Base-by-base conservation (phyloP, 139 green algal species). In the Desmodesmus armatus region DNA sequence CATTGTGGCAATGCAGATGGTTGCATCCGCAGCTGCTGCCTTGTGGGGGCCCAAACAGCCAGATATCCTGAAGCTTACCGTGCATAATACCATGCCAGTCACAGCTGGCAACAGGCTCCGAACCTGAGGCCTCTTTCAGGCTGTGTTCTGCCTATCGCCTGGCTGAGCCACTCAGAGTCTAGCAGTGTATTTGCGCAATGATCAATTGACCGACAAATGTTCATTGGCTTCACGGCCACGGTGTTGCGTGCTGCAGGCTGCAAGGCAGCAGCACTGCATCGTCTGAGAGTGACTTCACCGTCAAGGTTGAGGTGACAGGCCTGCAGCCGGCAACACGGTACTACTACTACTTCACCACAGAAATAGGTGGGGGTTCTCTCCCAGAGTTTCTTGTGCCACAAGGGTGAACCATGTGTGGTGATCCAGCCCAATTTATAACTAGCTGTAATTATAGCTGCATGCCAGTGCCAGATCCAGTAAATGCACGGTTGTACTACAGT, bases 341-440 rank as follows among this genome's bases (percentile, higher is more conserved):
- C 72, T 80, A 51, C 72, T 80, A 80, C 72, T 80, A 44, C 43
- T 80, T 80, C 41, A 63, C 44, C 29, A 13, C 72, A 67, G 72
- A 43, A 66, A 74, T 15, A 40, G 65, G 13, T 37, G 31, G 29
- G 21, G n/a, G n/a, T n/a, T n/a, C n/a, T n/a, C n/a, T n/a, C n/a
- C n/a, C n/a, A n/a, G n/a, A n/a, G n/a, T n/a, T n/a, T n/a, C n/a
- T n/a, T n/a, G n/a, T n/a, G n/a, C n/a, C n/a, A n/a, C n/a, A n/a
- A n/a, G n/a, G n/a, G 25, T 15, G 65, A 23, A 71, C 29, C 19
- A 13, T 58, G 47, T 15, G 17, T 58, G 47, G 47, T 15, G 5
- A 6, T 65, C 21, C 53, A 65, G 15, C 5, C 15, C 13, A 19
- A 29, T 65, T n/a, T 23, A 31, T 65, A 31, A 31, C 5, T 7